Percentiles rank a stretch among this genome's conserved stretches.
Evolutionary conservation across 1,139 yeast species (phyloP).

Genomic region (Suhomyces atakaporum): DNA sequence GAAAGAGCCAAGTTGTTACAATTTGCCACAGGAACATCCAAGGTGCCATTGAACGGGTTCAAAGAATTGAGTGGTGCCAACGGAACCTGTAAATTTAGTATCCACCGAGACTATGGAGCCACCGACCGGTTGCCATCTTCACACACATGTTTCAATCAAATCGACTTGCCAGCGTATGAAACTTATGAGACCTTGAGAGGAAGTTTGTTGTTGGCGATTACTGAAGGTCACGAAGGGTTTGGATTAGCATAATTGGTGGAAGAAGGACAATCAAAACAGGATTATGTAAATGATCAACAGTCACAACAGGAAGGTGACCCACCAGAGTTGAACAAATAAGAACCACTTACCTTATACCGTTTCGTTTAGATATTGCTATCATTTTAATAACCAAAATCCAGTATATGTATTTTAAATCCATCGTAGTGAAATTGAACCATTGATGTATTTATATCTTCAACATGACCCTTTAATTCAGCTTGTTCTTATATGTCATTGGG

Average conservation of each 20-base stretch:
- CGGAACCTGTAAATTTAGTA: constrained; percentile 84
- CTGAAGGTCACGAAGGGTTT: constrained; percentile 96
- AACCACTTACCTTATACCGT: too few species aligned
- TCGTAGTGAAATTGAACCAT: too few species aligned
- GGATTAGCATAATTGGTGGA: constrained; percentile 60
- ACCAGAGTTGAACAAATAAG: too few species aligned
- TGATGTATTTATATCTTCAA: too few species aligned
- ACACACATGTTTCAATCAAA: constrained; percentile 95
- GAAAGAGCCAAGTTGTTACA: constrained; percentile 93
- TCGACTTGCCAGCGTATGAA: constrained; percentile 92
- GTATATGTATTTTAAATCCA: too few species aligned
- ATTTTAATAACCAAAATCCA: too few species aligned
- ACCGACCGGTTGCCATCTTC: constrained; percentile 90
- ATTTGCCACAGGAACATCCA: constrained; percentile 96
- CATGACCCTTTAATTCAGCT: too few species aligned
- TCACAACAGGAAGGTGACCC: too few species aligned
- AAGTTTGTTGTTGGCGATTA: constrained; percentile 78
- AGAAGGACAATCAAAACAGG: too few species aligned
- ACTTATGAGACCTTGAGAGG: constrained; percentile 84
- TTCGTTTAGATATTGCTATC: too few species aligned
- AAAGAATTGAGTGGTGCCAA: constrained; percentile 86
- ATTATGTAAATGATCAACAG: too few species aligned
- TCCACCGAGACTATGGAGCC: constrained; percentile 87
- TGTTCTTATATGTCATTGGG: too few species aligned
- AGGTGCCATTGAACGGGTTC: constrained; percentile 94